These are phyloP conservation scores for Coleophoma eucalyptorum DNA, from an alignment of 2,329 filamentous ascomycete genomes.

Conservation along the genomic window DNA sequence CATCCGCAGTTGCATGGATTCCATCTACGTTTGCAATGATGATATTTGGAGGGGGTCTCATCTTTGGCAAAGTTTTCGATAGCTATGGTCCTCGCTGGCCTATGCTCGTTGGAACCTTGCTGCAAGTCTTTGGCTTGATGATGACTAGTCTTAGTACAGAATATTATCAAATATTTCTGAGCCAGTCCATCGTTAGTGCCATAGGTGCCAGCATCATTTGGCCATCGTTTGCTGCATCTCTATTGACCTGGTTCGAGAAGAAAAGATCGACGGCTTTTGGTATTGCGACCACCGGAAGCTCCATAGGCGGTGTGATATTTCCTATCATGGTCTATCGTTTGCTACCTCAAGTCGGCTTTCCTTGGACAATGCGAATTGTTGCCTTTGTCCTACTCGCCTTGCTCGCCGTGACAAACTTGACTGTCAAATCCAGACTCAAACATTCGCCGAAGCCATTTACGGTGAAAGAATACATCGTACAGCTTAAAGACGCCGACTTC, in stretches of 20 bases:
- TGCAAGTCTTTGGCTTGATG: no score
- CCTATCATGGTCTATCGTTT: slow-evolving; percentile 47
- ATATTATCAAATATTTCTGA: slow-evolving; percentile 35
- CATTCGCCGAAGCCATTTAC: slow-evolving; percentile 14
- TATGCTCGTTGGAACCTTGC: no score
- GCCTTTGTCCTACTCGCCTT: slow-evolving; percentile 43
- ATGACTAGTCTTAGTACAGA: slow-evolving; percentile 22
- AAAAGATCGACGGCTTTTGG: slow-evolving; percentile 34
- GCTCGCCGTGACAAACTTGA: slow-evolving; percentile 26
- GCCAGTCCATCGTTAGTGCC: slow-evolving; percentile 32
- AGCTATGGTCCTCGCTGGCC: no score
- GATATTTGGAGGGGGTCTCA: no score
- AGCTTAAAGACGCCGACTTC: slow-evolving; percentile 24
- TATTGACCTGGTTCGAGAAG: slow-evolving; percentile 31
- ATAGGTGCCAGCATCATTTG: slow-evolving; percentile 32
- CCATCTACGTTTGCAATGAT: no score
- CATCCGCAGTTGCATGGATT: no score
- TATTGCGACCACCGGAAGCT: slow-evolving; percentile 39
- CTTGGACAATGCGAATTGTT: slow-evolving; percentile 50
- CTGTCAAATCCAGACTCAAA: slow-evolving; percentile 24
- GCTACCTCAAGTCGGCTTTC: slow-evolving; percentile 44
- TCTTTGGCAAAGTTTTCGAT: no score
- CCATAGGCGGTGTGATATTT: slow-evolving; percentile 38
- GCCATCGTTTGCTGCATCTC: slow-evolving; percentile 22
- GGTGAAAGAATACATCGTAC: slow-evolving; percentile 25